Percentiles rank a stretch among this genome's conserved stretches.
Evolutionary conservation across 176 grass and related monocot genomes (phyloP).

Genomic region (Typha latifolia): DNA sequence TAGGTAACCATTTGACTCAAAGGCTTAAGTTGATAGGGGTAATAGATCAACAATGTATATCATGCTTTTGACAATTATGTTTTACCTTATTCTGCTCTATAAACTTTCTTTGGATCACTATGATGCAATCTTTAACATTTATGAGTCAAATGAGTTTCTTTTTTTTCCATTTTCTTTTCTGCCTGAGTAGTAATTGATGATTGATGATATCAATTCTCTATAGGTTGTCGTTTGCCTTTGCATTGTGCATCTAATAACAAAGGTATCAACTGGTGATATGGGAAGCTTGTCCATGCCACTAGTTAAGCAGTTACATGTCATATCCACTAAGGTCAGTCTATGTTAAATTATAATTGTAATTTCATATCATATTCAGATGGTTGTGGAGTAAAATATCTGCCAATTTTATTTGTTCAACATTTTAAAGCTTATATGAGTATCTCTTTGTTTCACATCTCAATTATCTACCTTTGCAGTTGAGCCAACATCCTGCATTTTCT

Average conservation of each 20-base stretch:
- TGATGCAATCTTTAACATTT: too few species aligned
- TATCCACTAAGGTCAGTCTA: slow-evolving; percentile 45
- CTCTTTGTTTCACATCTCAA: background rate
- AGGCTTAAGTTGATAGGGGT: too few species aligned
- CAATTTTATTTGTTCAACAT: too few species aligned
- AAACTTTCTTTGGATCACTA: too few species aligned
- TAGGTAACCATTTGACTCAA: too few species aligned
- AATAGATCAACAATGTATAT: too few species aligned
- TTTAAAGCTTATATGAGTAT: background rate
- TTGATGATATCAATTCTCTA: slow-evolving; percentile 12
- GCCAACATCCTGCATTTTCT: slow-evolving; percentile 56
- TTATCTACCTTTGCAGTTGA: slow-evolving; percentile 33
- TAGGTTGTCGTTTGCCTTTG: slow-evolving; percentile 64
- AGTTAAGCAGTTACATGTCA: slow-evolving; percentile 44
- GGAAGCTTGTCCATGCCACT: slow-evolving; percentile 63
- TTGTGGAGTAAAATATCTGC: too few species aligned
- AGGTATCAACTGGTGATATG: slow-evolving; percentile 43
- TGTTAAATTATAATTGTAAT: background rate
- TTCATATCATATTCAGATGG: background rate
- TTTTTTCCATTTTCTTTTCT: background rate
- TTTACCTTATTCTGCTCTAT: too few species aligned
- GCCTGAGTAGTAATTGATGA: background rate
- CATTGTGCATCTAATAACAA: slow-evolving; percentile 56
- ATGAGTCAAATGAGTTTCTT: too few species aligned
- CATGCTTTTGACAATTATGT: too few species aligned